A percentile compares a stretch with the other conserved stretches of the same genome.
Conservation (phyloP, 257 asterid genomes). For the Perilla frutescens region DNA sequence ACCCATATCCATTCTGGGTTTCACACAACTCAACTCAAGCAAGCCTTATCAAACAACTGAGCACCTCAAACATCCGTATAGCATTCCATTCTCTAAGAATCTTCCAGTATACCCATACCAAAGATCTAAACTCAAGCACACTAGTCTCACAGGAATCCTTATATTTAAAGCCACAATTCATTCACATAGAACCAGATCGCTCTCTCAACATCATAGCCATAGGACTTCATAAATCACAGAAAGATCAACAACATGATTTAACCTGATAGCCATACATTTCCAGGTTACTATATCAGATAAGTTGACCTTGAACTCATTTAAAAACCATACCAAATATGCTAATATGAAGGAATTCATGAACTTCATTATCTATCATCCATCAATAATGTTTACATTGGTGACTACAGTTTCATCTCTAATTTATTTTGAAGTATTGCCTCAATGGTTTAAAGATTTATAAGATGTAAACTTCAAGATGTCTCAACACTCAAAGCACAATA, state of each 20-base stretch:
- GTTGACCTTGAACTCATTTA: background rate
- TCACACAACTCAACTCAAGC: conserved; percentile 3
- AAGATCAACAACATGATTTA: background rate
- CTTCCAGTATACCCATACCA: background rate
- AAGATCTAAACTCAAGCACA: conserved; percentile 6
- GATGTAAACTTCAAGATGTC: conserved; percentile 12
- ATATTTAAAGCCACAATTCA: background rate
- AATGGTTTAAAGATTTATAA: background rate
- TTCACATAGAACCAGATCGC: background rate
- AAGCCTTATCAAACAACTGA: conserved; percentile 9
- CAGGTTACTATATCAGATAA: conserved; percentile 1
- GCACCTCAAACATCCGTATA: conserved; percentile 4
- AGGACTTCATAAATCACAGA: too few species aligned
- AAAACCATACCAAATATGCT: background rate
- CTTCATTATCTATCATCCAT: conserved; percentile 21
- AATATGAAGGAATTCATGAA: background rate
- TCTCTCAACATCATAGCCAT: too few species aligned
- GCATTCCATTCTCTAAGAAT: conserved; percentile 8
- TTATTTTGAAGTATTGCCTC: background rate
- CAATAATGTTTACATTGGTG: conserved; percentile 14
- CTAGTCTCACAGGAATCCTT: background rate
- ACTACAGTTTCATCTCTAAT: too few species aligned
- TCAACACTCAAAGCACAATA: background rate
- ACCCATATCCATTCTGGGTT: background rate
- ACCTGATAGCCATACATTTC: conserved; percentile 4